phyloP scores from a whole-genome alignment of 2,329 filamentous ascomycete genomes.

The Botrytis medusae region DNA sequence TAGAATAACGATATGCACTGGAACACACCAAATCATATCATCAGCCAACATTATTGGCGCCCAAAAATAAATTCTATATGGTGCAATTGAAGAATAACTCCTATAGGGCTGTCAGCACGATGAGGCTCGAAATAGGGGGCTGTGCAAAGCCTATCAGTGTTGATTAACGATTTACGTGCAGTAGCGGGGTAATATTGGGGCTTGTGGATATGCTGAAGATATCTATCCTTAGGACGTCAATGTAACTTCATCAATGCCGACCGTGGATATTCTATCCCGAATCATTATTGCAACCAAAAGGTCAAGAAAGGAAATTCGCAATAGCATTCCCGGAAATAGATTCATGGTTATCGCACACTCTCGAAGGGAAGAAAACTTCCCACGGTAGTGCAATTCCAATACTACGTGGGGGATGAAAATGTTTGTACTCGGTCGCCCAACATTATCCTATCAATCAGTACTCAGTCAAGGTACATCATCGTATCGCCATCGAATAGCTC shows the following conservation, averaged over 20 bases:
- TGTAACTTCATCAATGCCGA: not conserved
- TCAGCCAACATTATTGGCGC: not conserved
- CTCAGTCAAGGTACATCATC: not conserved
- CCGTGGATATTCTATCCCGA: not conserved
- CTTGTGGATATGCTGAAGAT: not conserved
- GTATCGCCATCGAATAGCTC: not conserved
- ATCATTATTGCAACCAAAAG: not conserved
- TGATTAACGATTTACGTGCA: not conserved
- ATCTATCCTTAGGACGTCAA: not conserved
- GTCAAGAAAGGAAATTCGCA: not conserved
- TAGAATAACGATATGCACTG: not conserved
- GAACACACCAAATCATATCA: not conserved
- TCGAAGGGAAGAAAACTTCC: not conserved
- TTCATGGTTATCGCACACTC: not conserved
- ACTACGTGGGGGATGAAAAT: constrained; percentile 1
- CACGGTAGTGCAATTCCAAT: not conserved
- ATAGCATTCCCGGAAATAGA: no score
- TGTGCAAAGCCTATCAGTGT: constrained; percentile 1
- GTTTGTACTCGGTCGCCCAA: constrained; percentile 1
- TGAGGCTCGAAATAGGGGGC: constrained; percentile 1
- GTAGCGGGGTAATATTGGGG: not conserved
- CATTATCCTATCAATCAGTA: not conserved
- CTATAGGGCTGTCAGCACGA: constrained; percentile 5
- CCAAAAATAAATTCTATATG: not conserved
- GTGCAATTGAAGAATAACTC: not conserved